A percentile compares a stretch with the other conserved stretches of the same genome.
Conservation (phyloP, 306 rosid genomes). For the Glycine latifolia region DNA sequence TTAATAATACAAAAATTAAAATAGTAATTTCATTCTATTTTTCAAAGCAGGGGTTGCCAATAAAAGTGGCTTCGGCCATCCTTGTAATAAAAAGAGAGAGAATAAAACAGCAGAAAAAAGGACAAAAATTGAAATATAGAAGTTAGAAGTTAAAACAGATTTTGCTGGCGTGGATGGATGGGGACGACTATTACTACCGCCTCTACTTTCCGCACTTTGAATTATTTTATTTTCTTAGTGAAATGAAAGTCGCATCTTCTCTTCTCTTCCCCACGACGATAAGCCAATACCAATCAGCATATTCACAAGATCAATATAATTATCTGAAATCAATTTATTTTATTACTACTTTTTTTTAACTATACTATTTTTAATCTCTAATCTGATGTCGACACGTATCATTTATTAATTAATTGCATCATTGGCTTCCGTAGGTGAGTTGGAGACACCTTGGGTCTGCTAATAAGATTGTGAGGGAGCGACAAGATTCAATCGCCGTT, state of each 20-base stretch:
- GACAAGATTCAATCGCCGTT: not conserved
- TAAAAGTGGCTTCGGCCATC: no score
- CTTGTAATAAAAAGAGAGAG: no score
- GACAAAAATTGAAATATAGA: no score
- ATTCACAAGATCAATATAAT: not conserved
- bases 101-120: no score
- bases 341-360: not conserved
- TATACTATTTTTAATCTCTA: not conserved
- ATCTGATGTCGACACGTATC: not conserved
- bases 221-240: not conserved
- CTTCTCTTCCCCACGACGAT: not conserved
- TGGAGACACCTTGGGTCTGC: not conserved
- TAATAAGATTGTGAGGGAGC: not conserved
- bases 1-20: no score
- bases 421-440: not conserved
- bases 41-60: no score
- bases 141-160: no score
- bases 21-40: no score
- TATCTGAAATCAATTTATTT: not conserved
- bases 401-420: not conserved
- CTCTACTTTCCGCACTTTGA: not conserved
- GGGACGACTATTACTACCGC: not conserved
- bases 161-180: not conserved
- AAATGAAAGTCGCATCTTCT: no score
- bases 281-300: not conserved